These are phyloP conservation scores for Cryomyces antarcticus DNA, from an alignment of 495 filamentous ascomycete species.

Conservation along the genomic window DNA sequence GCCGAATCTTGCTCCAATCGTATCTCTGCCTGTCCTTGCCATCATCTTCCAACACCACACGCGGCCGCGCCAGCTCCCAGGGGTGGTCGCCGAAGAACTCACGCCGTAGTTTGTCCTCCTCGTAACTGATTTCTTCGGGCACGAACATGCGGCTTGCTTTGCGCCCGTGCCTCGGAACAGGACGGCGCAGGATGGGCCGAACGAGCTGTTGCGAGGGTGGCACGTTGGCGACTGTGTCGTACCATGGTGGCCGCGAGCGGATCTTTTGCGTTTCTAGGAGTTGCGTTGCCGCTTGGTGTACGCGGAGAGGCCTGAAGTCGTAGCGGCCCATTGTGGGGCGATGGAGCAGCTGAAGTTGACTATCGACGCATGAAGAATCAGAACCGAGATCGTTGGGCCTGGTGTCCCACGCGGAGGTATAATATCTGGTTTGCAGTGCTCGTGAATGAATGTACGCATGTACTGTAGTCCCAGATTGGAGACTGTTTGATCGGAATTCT, in stretches of 20 bases:
- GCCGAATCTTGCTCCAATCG: constrained; percentile 63
- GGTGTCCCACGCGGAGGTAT: too few relatives aligned
- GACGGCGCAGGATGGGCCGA: constrained; percentile 30
- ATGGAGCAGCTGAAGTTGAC: too few relatives aligned
- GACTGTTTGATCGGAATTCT: too few relatives aligned
- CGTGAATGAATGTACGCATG: too few relatives aligned
- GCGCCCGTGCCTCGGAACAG: constrained; percentile 22
- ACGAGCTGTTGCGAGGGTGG: constrained; percentile 64
- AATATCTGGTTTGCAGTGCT: too few relatives aligned
- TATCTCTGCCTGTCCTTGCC: constrained; percentile 55
- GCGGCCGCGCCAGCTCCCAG: constrained; percentile 86
- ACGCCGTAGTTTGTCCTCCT: constrained; percentile 63
- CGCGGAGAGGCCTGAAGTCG: constrained; percentile 52
- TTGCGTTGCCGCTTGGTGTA: constrained; percentile 42
- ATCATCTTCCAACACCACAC: constrained; percentile 64
- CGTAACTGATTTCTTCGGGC: constrained; percentile 57
- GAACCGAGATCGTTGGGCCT: too few relatives aligned
- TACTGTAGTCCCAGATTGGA: too few relatives aligned
- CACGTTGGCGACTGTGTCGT: constrained; percentile 45
- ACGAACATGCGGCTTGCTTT: constrained; percentile 46
- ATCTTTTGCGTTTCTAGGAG: constrained; percentile 32
- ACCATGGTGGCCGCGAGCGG: constrained; percentile 47
- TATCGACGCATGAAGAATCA: too few relatives aligned
- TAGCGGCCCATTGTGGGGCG: constrained; percentile 37
- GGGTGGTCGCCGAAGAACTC: constrained; percentile 86